Conservation (phyloP, 2,329 filamentous ascomycete species). For the Penicillium sp. region DNA sequence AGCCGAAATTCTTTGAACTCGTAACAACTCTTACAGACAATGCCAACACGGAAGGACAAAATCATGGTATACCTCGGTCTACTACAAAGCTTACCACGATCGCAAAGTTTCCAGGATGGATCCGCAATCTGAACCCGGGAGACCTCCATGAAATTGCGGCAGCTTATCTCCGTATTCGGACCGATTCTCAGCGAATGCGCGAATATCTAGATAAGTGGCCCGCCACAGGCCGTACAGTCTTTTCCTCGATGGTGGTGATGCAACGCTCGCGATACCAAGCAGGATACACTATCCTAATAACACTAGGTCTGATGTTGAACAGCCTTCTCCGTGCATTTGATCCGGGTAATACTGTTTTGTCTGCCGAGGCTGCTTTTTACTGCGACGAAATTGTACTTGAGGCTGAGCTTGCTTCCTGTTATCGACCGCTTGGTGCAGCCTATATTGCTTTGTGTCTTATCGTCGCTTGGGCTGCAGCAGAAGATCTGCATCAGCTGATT, state of each 20-base stretch:
- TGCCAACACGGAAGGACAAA: not conserved
- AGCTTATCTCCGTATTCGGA: constrained; percentile 19
- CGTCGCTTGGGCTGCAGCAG: constrained; percentile 20
- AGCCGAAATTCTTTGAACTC: constrained; percentile 21
- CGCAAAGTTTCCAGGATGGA: constrained; percentile 18
- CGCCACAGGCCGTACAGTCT: not conserved
- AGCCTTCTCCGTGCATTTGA: constrained; percentile 24
- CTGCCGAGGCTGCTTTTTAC: constrained; percentile 13
- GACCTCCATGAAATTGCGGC: constrained; percentile 20
- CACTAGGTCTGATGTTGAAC: constrained; percentile 25
- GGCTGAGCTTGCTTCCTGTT: constrained; percentile 16
- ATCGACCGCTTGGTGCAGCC: constrained; percentile 27
- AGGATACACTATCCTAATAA: constrained; percentile 21
- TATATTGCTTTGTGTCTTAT: constrained; percentile 25
- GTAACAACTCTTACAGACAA: not conserved
- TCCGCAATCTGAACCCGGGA: constrained; percentile 13
- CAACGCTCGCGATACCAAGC: constrained; percentile 24
- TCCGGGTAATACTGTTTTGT: constrained; percentile 10
- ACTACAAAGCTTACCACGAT: constrained; percentile 9
- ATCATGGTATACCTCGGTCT: not conserved
- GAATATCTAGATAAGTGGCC: constrained; percentile 7
- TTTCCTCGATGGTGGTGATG: not conserved
- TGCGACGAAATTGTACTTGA: constrained; percentile 18
- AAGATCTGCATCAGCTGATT: constrained; percentile 15
- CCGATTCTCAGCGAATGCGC: constrained; percentile 17